Conservation (phyloP, 2,329 filamentous ascomycete species). For the Chrysoporthe austroafricana region DNA sequence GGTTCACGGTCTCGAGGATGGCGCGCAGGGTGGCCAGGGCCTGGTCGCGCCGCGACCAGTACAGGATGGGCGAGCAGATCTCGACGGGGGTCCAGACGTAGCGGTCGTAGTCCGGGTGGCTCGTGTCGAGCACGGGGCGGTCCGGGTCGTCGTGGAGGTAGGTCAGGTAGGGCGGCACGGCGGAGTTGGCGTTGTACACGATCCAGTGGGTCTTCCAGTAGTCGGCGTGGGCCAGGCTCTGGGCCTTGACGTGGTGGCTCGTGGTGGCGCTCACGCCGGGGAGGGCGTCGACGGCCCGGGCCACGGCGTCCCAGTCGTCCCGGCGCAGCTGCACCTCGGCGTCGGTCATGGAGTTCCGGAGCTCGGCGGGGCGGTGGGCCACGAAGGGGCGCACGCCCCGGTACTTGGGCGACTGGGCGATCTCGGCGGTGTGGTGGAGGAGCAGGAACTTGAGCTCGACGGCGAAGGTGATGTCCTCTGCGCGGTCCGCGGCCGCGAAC, state of each 20-base stretch:
- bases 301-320: constrained; percentile 20
- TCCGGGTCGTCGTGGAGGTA: constrained; percentile 32
- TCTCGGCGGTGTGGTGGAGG: background rate
- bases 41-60: constrained; percentile 31
- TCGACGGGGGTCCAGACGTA: constrained; percentile 42
- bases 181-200: constrained; percentile 47
- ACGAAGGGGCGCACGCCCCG: constrained; percentile 21
- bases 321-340: constrained; percentile 21
- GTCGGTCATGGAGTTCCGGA: constrained; percentile 25
- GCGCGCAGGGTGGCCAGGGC: constrained; percentile 31
- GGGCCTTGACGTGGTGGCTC: constrained; percentile 33
- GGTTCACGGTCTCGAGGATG: constrained; percentile 35
- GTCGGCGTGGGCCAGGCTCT: constrained; percentile 35
- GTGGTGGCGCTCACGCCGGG: constrained; percentile 36
- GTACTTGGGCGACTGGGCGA: background rate
- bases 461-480: constrained; percentile 26
- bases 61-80: constrained; percentile 42
- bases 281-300: constrained; percentile 13
- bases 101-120: constrained; percentile 29
- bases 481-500: constrained; percentile 3
- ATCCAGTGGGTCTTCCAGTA: constrained; percentile 45
- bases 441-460: constrained; percentile 28
- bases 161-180: constrained; percentile 35
- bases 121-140: constrained; percentile 12
- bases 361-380: constrained; percentile 20